Evolutionary conservation across 140 eudicot genomes (phyloP), one percentile per base, ranked within the genome.

Genomic region (Cichorium intybus): DNA sequence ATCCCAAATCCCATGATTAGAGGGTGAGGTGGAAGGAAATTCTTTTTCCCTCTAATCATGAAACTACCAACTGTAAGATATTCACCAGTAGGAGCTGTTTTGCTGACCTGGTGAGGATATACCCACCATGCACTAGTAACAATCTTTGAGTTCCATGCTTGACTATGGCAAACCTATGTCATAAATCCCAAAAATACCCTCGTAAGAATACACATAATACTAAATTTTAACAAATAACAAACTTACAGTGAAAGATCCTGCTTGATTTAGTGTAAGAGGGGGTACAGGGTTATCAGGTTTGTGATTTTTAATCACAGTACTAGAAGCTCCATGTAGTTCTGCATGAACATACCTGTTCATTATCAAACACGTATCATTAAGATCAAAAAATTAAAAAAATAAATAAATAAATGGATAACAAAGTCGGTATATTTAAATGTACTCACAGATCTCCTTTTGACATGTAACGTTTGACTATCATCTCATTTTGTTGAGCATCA

Each of bases 41-140:
- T 93, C 75, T 93, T 93, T 75, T 85, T 93, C 37, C 99, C 99
- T 68, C 99, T 89, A 31, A 93, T 88, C 99, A 93, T 93, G 79
- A 93, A 93, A 80, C 99, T 93, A 67, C 99, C 99, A 57, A 88
- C 97, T 17, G 99, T 88, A 56, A 93, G 96, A 82, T 93, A 93
- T 78, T 93, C 99, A 22, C 99, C 99, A 0, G 99, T 93, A 7
- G 99, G 99, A 43, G 99, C 99, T 16, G 99, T 88, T 84, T 93
- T 93, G 60, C 92, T 88, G 56, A 93, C 99, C 80, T 93, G 99
- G 65, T 93, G 82, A 61, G 99, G 99, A 62, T 93, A 88, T 34
- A 93, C 99, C 99, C 99, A 93, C 99, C 99, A 93, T 59, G 99
- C 99, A 81, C 99, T 93, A 23, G 99, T 93, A 20, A 93, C 95